Percentiles rank a stretch among this genome's conserved stretches.
Conservation (phyloP, 2,329 filamentous ascomycete species). For the Xylariaceae sp. region DNA sequence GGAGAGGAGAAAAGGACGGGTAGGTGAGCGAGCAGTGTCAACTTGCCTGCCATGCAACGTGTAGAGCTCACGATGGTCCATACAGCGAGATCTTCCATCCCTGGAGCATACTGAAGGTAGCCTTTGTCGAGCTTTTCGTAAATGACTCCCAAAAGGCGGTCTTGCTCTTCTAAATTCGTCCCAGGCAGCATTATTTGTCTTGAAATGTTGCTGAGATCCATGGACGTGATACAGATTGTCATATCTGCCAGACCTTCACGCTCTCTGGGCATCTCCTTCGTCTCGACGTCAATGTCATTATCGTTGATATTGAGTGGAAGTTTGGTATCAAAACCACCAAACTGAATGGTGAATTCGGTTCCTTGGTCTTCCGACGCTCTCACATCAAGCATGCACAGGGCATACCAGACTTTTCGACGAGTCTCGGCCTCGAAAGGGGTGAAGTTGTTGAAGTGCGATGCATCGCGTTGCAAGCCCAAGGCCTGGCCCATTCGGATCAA, state of each 20-base stretch:
- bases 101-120: constrained; percentile 39
- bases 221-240: constrained; percentile 38
- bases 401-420: constrained; percentile 58
- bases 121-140: constrained; percentile 35
- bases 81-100: constrained; percentile 30
- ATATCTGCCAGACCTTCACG: constrained; percentile 44
- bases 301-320: constrained; percentile 48
- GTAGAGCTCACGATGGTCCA: constrained; percentile 53
- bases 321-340: constrained; percentile 57
- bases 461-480: constrained; percentile 58
- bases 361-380: constrained; percentile 61
- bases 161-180: constrained; percentile 38
- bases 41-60: constrained; percentile 70
- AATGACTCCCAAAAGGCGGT: constrained; percentile 19
- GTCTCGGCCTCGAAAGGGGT: constrained; percentile 59
- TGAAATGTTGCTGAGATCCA: constrained; percentile 34
- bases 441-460: constrained; percentile 46
- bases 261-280: constrained; percentile 31
- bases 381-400: constrained; percentile 56
- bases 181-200: constrained; percentile 36
- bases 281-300: constrained; percentile 39
- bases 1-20: constrained; percentile 53
- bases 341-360: constrained; percentile 55
- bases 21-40: constrained; percentile 74
- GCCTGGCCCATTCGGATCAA: constrained; percentile 56